Evolutionary conservation across 1,139 yeast genomes (phyloP), one percentile per base, ranked within the genome.

Genomic region (Geotrichum australiense): DNA sequence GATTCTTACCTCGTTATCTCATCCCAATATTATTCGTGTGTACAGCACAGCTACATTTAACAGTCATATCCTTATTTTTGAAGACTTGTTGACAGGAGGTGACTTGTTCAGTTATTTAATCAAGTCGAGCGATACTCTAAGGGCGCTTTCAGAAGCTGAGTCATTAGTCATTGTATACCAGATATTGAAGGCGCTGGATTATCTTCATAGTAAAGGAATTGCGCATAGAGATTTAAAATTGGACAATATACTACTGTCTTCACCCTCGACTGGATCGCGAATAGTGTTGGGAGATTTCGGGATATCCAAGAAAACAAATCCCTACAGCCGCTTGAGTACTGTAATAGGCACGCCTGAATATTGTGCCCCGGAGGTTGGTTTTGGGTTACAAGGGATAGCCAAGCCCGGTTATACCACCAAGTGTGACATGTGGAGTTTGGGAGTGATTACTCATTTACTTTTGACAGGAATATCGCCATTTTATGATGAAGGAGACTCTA

Each of bases 371-470:
- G 85, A 79, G 48, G 75, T 74, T 15, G 73, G 76, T 1, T 65
- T 73, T 47, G 63, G 61, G 56, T 25, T 55, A 53, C 43, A 46
- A 22, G 57, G 53, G 4, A 53, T 47, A 14, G 35, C 41, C 1
- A 49, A 41, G 42, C 45, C 49, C 18, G 77, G 80, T 0, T 78
- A 77, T 52, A 71, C 68, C 41, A 63, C 58, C 29, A 76, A 74
- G 52, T 78, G 83, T 53, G 86, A 80, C 56, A 59, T 76, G 37
- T 79, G 86, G 87, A 78, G 85, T 0, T 53, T 78, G 5, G 86
- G 85, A 0, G 70, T 79, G 0, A 69, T 78, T 18, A 53, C 70
- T 3, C 78, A 76, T 57, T 73, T 78, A 14, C 61, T 79, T 58
- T 56, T 70, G 19, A 52, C 59, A 7, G 84, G 83, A 0, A 65